Base-by-base conservation (phyloP, 305 asterid species). In the Withania somnifera region DNA sequence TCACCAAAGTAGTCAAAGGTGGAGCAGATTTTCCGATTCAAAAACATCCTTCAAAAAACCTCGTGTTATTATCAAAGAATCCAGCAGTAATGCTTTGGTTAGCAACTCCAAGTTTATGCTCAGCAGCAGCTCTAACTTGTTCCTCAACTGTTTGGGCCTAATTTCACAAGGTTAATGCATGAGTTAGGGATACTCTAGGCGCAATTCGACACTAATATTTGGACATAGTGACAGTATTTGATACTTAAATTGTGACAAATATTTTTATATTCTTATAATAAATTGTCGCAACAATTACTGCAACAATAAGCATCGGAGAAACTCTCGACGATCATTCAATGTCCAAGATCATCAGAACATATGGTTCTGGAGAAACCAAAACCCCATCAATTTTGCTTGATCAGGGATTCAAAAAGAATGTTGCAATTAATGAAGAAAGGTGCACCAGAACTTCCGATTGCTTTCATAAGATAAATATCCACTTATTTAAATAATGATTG, bases 61-160 rank as follows among this genome's bases (percentile, higher is more conserved):
- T 97, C 17, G 99, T 97, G 88, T 97, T 95, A 68, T 97, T 97
- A 89, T 97, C 98, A 83, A 97, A 97, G 90, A 97, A 97, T 0
- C 99, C 99, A 85, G 99, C 99, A 88, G 99, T 97, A 83, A 97
- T 97, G 90, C 99, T 97, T 89, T 97, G 99, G 89, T 97, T 97
- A 51, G 99, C 99, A 84, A 97, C 98, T 86, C 99, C 99, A 84
- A 97, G 99, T 90, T 97, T 97, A 92, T 97, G 99, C 89, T 97
- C 99, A 63, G 99, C 99, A 26, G 99, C 90, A 83, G 99, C 99
- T 86, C 99, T 91, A 84, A 97, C 99, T 90, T 97, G 98, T 87
- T 97, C 99, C 91, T 97, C 99, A 90, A 97, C 99, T 17, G 97
- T 91, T 91, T 97, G 87, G 82, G 95, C 98, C 99, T 97, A 84